Base-by-base conservation (phyloP, 2,329 filamentous ascomycete genomes). In the Sclerotinia nivalis region DNA sequence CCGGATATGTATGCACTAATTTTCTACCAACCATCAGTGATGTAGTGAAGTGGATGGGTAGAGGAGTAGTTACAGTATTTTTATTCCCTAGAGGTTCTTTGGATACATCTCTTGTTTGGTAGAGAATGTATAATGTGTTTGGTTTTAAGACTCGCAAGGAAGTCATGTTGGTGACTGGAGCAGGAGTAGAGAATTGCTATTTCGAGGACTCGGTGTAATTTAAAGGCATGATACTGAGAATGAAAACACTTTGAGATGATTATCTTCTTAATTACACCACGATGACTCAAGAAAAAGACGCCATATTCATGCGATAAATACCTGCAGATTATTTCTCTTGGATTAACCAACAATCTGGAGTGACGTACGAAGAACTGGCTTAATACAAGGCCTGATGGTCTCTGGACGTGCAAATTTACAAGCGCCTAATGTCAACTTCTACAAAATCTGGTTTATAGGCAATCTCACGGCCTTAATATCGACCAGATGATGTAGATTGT, bases 401-500 rank as follows among this genome's bases (percentile, higher is more conserved):
- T 45, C 2, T 20, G 6, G 1, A 45, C 1, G 13, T 25, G 3
- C 34, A 59, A 18, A 45, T 15, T 43, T 10, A 20, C 56, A 60
- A 60, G 56, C n/a, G 56, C 56, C 18, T 43, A 60, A 10, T 25
- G 15, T 45, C 37, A 28, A 28, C 10, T 22, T 45, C 15, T 15
- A 45, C 31, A 37, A 28, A 20, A 2, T 43, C 20, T n/a, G 20
- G 31, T 13, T n/a, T 56, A 20, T 13, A 13, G 10, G 20, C 22
- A 2, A 6, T n/a, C 34, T n/a, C 10, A 6, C 2, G 12, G 31
- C 20, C 31, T 22, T 56, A 1, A 6, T 10, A 34, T 10, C 31
- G 54, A n/a, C 20, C 54, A 56, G n/a, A 60, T 52, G 49, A 60
- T 45, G 37, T 60, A 45, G n/a, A 60, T 25, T 28, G 9, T 60